Evolutionary conservation across 2,329 filamentous ascomycete genomes (phyloP), one percentile per base, ranked within the genome.

Genomic region (Talaromyces sp.): DNA sequence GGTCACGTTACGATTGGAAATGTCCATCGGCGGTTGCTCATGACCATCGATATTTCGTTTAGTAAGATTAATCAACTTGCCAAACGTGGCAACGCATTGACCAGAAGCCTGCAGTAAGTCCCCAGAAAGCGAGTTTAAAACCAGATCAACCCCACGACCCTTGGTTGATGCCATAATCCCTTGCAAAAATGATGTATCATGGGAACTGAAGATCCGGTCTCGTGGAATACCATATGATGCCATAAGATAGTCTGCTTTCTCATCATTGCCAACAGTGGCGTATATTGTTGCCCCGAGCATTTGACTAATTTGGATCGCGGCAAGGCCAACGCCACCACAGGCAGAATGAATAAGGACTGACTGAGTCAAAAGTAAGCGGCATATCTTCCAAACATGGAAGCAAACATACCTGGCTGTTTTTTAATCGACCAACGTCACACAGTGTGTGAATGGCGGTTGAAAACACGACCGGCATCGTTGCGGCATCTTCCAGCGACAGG

Each of bases 321-420:
- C 68, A 10, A 66, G 43, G 9, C 71, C 71, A n/a, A 73, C 60
- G 9, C 66, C 70, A n/a, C 70, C 70, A 50, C 61, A 64, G 8
- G 67, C 71, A 7, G 64, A 65, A 41, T 74, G 72, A 13, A 74
- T 69, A 0, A 74, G 53, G 13, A 74, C 61, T 15, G 64, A 63
- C 63, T 73, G 22, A n/a, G n/a, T n/a, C n/a, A n/a, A n/a, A n/a
- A n/a, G n/a, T n/a, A n/a, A n/a, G n/a, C n/a, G n/a, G n/a, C n/a
- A n/a, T n/a, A n/a, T n/a, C n/a, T n/a, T n/a, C n/a, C n/a, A n/a
- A n/a, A n/a, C n/a, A n/a, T n/a, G n/a, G n/a, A n/a, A n/a, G n/a
- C n/a, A n/a, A n/a, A n/a, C n/a, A n/a, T n/a, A n/a, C n/a, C 19
- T 28, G 41, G 17, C 41, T n/a, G 5, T 46, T 17, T n/a, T 46